Evolutionary conservation across 768 basidiomycete species (phyloP).

Genomic region (Suillus paluster): DNA sequence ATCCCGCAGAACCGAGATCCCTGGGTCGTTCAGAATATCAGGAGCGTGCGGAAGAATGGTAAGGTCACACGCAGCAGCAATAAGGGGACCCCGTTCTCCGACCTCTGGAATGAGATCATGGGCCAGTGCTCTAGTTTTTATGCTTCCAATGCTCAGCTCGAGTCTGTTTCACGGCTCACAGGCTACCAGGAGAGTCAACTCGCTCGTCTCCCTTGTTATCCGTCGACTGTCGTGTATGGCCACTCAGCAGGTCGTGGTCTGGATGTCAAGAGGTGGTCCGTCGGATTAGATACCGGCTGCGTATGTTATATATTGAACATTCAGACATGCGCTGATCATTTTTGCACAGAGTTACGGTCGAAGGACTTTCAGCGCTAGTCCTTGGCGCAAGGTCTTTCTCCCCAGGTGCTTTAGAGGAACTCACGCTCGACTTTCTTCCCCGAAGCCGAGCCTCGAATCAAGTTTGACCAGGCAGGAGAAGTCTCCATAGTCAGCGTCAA

Average conservation of each 20-base stretch:
- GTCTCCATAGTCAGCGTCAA: slow-evolving; percentile 58
- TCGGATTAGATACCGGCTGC: slow-evolving; percentile 85
- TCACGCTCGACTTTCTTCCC: background rate
- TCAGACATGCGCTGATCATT: background rate
- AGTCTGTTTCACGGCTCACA: background rate
- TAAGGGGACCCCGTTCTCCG: slow-evolving; percentile 73
- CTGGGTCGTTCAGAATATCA: slow-evolving; percentile 58
- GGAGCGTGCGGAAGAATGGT: too few relatives aligned
- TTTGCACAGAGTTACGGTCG: slow-evolving; percentile 46
- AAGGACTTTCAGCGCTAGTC: too few relatives aligned
- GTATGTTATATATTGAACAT: slow-evolving; percentile 45
- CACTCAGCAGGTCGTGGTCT: slow-evolving; percentile 82
- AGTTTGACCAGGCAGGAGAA: slow-evolving; percentile 37
- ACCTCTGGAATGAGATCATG: slow-evolving; percentile 75
- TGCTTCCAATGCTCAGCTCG: background rate
- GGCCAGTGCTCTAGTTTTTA: slow-evolving; percentile 56
- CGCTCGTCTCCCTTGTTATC: slow-evolving; percentile 60
- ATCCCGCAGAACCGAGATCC: slow-evolving; percentile 80
- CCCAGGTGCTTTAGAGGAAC: background rate
- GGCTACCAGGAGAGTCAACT: slow-evolving; percentile 14
- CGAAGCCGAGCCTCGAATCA: background rate
- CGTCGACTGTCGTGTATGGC: slow-evolving; percentile 75
- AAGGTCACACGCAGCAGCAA: slow-evolving; percentile 30
- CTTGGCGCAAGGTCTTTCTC: background rate
- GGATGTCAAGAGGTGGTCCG: slow-evolving; percentile 80